Evolutionary conservation across 305 asterid species (phyloP).

Genomic region (Nicotiana rustica): DNA sequence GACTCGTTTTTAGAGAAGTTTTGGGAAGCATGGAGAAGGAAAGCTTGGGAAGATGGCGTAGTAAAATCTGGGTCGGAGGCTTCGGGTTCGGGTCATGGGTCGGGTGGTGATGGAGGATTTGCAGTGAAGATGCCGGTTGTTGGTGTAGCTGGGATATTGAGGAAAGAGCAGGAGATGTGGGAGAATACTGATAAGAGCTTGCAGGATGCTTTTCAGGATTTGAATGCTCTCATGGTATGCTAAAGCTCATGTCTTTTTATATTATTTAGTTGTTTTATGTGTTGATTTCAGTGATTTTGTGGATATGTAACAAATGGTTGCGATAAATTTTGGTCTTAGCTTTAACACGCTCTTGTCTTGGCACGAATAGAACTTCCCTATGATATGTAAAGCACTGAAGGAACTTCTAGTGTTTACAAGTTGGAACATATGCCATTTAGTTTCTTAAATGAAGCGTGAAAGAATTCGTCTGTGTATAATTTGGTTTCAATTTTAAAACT

Average conservation of each 20-base stretch:
- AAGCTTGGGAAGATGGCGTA: constrained; percentile 64
- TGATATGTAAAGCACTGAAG: background rate
- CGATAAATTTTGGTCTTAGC: background rate
- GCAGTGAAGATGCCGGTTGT: constrained; percentile 82
- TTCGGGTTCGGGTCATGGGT: constrained; percentile 41
- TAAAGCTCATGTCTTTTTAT: constrained; percentile 34
- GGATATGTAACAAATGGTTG: background rate
- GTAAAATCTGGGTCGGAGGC: constrained; percentile 31
- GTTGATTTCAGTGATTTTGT: background rate
- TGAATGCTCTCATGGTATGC: constrained; percentile 95
- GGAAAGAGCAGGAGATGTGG: constrained; percentile 99
- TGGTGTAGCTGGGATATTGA: constrained; percentile 87
- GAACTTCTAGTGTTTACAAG: background rate
- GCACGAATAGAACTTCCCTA: background rate
- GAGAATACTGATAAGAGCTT: constrained; percentile 97
- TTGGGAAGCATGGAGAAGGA: constrained; percentile 86
- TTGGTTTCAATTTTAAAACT: background rate
- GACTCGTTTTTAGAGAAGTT: constrained; percentile 79
- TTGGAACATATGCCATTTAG: background rate
- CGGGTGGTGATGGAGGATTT: constrained; percentile 53
- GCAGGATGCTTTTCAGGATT: constrained; percentile 98
- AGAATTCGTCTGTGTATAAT: background rate
- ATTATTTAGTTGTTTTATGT: background rate
- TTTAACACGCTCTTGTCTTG: background rate
- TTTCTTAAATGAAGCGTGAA: constrained; percentile 13